Conservation (phyloP, 495 filamentous ascomycete genomes). For the Podospora conica region DNA sequence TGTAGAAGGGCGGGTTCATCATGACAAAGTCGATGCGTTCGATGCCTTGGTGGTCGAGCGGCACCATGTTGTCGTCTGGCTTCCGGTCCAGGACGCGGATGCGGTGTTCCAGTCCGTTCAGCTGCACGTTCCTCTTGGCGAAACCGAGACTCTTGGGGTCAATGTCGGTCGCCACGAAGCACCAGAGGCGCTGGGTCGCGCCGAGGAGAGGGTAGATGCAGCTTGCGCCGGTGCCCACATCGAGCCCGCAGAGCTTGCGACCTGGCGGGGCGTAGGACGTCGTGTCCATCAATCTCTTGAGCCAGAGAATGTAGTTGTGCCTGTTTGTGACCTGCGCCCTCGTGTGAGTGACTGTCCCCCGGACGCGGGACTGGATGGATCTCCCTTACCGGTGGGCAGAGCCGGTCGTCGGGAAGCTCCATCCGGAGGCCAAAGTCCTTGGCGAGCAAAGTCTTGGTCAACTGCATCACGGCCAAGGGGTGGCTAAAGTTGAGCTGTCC, state of each 20-base stretch:
- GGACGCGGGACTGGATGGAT: neutral
- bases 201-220: conserved; percentile 86
- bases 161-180: conserved; percentile 75
- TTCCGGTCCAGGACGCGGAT: conserved; percentile 57
- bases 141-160: conserved; percentile 64
- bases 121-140: conserved; percentile 55
- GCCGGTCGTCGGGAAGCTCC: conserved; percentile 64
- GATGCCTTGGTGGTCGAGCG: conserved; percentile 49
- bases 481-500: conserved; percentile 75
- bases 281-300: conserved; percentile 78
- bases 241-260: conserved; percentile 62
- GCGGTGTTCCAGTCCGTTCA: conserved; percentile 58
- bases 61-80: conserved; percentile 51
- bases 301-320: conserved; percentile 87
- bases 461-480: conserved; percentile 67
- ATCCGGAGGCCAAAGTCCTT: conserved; percentile 68
- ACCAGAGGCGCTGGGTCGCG: conserved; percentile 66
- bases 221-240: conserved; percentile 88
- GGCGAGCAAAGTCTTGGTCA: conserved; percentile 73
- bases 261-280: conserved; percentile 50
- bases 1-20: conserved; percentile 94
- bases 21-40: conserved; percentile 76
- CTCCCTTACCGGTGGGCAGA: conserved; percentile 77
- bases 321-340: conserved; percentile 60
- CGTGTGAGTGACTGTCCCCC: neutral